Conservation (phyloP, 768 basidiomycete genomes). For the Dictyophora rubrovolvata region DNA sequence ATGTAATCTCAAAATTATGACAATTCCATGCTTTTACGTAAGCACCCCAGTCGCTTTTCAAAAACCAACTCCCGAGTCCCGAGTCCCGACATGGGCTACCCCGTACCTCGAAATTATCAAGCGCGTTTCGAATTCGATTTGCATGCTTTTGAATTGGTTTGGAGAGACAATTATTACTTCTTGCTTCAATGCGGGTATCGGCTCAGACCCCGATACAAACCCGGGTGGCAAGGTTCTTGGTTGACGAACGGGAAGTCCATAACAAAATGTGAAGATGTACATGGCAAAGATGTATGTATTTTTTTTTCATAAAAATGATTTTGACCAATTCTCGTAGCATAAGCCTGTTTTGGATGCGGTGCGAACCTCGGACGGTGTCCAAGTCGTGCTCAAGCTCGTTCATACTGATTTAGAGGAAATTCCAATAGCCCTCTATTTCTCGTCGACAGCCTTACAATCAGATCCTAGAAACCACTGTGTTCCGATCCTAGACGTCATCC, state of each 20-base stretch:
- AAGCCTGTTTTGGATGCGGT: conserved; percentile 3
- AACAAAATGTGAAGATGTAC: conserved; percentile 3
- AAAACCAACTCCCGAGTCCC: no score
- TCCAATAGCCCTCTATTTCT: not conserved
- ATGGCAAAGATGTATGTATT: no score
- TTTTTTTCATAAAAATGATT: not conserved
- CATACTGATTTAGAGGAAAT: not conserved
- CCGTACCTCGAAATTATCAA: no score
- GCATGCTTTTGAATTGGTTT: not conserved
- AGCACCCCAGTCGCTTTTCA: no score
- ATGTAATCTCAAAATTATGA: no score
- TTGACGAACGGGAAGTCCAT: not conserved
- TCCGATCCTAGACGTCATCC: not conserved
- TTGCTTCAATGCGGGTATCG: conserved; percentile 23
- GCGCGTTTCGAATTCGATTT: not conserved
- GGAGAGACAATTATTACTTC: conserved; percentile 22
- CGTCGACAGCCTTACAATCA: not conserved
- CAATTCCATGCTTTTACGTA: no score
- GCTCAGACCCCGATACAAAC: conserved; percentile 24
- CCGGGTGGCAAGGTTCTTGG: conserved; percentile 28
- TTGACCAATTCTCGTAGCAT: no score
- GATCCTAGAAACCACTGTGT: not conserved
- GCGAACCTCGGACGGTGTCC: not conserved
- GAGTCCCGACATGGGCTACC: no score
- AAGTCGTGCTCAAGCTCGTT: conserved; percentile 17